Evolutionary conservation across 2,329 filamentous ascomycete species (phyloP), one percentile per base, ranked within the genome.

Genomic region (Elsinoe australis): DNA sequence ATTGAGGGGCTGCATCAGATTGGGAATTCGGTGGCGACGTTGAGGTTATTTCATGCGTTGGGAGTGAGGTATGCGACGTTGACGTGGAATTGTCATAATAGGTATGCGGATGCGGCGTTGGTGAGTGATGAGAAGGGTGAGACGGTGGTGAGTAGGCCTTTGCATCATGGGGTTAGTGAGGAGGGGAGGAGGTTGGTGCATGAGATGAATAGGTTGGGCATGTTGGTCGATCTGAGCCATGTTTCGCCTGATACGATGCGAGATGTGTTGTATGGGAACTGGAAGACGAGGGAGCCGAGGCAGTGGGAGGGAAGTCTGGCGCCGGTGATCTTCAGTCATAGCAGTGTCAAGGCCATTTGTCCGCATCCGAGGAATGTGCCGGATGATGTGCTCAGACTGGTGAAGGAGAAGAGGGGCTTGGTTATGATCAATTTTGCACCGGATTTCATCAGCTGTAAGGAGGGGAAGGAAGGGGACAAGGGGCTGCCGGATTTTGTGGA

Each of bases 1-100:
- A 79, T 94, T 46, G 88, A 95, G 67, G 90, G 90, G 3, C 75
- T 95, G 5, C 90, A 96, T 61, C 90, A 95, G 59, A 94, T 96
- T 56, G 89, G 87, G 51, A 95, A 95, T 67, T 85, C 81, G 1
- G 71, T 82, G 18, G 75, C 83, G 32, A 88, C 81, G 48, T 71
- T 96, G 7, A 80, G 90, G 5, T 73, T 79, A 18, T 95, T 83
- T 64, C 73, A 92, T 63, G 71, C 75, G 2, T 72, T 94, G 2
- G 90, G 90, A 1, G 88, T 89, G 4, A 81, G 87, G 42, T 95
- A 95, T 59, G 82, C 83, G 14, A 95, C 89, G 0, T 70, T 96
- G 12, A 95, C 87, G 1, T 90, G 94, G 71, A 94, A 94, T 64
- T 95, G 89, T 67, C 86, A 94, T 65, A 96, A 95, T 67, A 76